Base-by-base conservation (phyloP, 495 filamentous ascomycete genomes). In the Neurospora sp. region DNA sequence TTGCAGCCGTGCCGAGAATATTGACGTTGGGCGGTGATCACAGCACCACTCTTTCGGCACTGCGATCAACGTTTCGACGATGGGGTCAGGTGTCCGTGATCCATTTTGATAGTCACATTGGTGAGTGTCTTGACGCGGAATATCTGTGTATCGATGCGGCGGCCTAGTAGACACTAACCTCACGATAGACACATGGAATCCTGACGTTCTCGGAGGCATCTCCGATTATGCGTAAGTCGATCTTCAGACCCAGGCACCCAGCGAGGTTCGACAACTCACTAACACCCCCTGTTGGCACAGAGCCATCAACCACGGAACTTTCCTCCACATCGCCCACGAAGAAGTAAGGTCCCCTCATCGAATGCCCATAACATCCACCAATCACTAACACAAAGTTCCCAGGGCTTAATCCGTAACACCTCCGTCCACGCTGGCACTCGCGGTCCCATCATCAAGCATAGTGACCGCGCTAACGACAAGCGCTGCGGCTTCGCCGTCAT, bases 341-440 rank as follows among this genome's bases (percentile, higher is more conserved):
- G 84, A 84, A 75, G 77, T 82, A 73, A 69, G 48, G 39, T 40
- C 24, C 11, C 91, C 77, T 66, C 54, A 31, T 66, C 28, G 13
- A 19, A 28, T 24, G 11, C 15, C 7, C 90, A 91, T 75, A 87
- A 88, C 4, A 79, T 36, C 28, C 88, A 2, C n/a, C 36, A 15
- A 13, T 9, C n/a, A 39, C 69, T 34, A 43, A 40, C 5, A 45
- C 31, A 24, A 34, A 19, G 84, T 86, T 28, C 48, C 76, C 87
- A 95, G 83, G 93, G 93, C 0, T 85, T 96, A 17, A 85, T 97
- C 40, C 89, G 84, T 69, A 94, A 95, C 78, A 91, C 88, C 43
- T 93, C 92, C 81, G 94, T 97, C 81, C 94, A 96, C 78, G 92
- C 91, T 15, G 94, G 94, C 43, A 94, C 95, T 76, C 91, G 94